A percentile compares a stretch with the other conserved stretches of the same genome.
These are phyloP conservation scores for Clarireedia hainanense DNA, from an alignment of 2,329 filamentous ascomycete species.

Conservation along the genomic window DNA sequence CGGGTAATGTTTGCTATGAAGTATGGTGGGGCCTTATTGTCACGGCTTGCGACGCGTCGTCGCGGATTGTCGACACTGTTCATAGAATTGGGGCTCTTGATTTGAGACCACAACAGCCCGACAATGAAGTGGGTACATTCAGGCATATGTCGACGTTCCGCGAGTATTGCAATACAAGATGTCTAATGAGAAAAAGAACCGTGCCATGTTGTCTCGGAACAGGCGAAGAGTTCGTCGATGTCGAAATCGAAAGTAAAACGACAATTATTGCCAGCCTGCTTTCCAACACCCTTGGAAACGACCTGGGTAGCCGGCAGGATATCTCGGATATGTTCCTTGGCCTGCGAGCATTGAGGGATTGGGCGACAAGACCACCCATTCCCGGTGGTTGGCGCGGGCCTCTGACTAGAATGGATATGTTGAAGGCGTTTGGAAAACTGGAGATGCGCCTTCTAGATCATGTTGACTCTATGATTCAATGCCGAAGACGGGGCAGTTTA, in stretches of 20 bases:
- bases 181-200: slow-evolving; percentile 9
- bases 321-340: slow-evolving; percentile 1
- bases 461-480: slow-evolving; percentile 8
- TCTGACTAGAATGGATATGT: slow-evolving; percentile 15
- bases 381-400: slow-evolving; percentile 3
- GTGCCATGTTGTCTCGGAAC: neutral
- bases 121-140: slow-evolving; percentile 15
- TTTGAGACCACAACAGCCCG: slow-evolving; percentile 8
- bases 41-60: neutral
- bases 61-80: neutral
- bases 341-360: neutral
- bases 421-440: slow-evolving; percentile 14
- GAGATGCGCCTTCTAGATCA: slow-evolving; percentile 17
- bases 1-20: neutral
- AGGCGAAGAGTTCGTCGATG: neutral
- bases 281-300: neutral
- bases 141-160: slow-evolving; percentile 16
- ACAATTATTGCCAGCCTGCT: slow-evolving; percentile 2
- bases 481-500: neutral
- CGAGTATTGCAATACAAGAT: slow-evolving; percentile 19
- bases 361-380: neutral
- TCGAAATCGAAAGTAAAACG: neutral
- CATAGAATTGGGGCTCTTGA: slow-evolving; percentile 6
- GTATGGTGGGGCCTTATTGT: slow-evolving; percentile 4
- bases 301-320: neutral